Evolutionary conservation across 345 rosid species (phyloP), one percentile per base, ranked within the genome.

Genomic region (Leavenworthia alabamica): DNA sequence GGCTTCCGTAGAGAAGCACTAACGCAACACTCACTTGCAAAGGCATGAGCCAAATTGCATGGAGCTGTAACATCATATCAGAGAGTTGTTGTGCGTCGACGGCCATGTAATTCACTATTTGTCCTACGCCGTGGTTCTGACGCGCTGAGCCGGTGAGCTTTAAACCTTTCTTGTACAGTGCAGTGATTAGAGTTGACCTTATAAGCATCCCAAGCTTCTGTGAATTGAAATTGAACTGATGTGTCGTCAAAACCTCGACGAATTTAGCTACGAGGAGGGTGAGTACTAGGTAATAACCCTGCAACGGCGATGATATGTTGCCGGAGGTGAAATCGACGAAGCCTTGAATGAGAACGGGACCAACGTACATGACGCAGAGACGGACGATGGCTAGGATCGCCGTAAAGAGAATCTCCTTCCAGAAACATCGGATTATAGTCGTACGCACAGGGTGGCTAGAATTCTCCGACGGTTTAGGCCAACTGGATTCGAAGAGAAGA

Each of bases 51-150:
- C 98, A 92, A 36, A 89, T 70, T n/a, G 93, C 64, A 70, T 92
- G 98, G 43, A 92, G 81, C 82, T 89, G 98, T 22, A 89, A 53
- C 90, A 92, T 92, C 96, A 92, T 89, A 52, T 92, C 98, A 12
- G 96, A 89, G 50, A 92, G 90, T 71, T 92, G 98, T 14, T 92
- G 98, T 1, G 96, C 95, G 57, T 92, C 98, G 3, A 92, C 96
- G 22, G 98, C 90, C 98, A 92, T 92, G 79, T 92, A 92, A 60
- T 92, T 92, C 64, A 92, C 98, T 42, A 89, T 92, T 72, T 89
- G 98, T 12, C 98, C 96, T 1, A 92, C 93, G 7, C 98, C 98
- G 45, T 92, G 98, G 58, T 79, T 81, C 60, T 92, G 96, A 16
- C 96, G 84, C 27, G 95, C 90, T 9, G 96, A 92, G 67, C 93